These are phyloP conservation scores for Termitomyces titanicus DNA, from an alignment of 768 basidiomycete species.

Conservation along the genomic window DNA sequence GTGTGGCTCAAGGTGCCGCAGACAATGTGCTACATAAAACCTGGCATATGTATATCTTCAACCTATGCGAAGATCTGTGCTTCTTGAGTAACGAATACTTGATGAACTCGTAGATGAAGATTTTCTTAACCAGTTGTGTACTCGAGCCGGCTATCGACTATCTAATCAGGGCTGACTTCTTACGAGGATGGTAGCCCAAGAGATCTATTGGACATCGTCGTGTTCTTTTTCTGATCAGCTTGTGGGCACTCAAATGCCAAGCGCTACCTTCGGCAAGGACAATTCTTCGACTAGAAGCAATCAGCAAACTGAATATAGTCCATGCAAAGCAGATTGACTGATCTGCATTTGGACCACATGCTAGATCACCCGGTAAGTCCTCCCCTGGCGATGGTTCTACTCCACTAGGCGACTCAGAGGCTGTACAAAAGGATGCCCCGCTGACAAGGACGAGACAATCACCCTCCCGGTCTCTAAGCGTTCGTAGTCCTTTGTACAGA, in stretches of 20 bases:
- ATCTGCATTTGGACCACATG: not conserved
- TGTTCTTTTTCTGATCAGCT: too few relatives aligned
- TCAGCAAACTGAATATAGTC: not conserved
- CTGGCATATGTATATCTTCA: not conserved
- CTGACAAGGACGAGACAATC: not conserved
- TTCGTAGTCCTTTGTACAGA: not conserved
- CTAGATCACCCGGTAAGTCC: not conserved
- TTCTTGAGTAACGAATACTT: not conserved
- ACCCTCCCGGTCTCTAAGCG: not conserved
- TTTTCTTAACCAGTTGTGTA: not conserved
- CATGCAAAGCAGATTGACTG: not conserved
- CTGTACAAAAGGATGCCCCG: not conserved
- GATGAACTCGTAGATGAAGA: not conserved
- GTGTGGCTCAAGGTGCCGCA: not conserved
- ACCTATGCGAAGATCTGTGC: not conserved
- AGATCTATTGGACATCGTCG: not conserved
- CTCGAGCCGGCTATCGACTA: not conserved
- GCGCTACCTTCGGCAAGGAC: not conserved
- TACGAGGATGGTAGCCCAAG: not conserved
- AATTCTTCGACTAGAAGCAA: not conserved
- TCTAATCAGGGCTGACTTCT: not conserved
- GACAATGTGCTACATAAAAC: not conserved
- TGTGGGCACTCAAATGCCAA: not conserved
- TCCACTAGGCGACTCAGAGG: not conserved
- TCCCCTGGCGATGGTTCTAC: not conserved